A percentile compares a stretch with the other conserved stretches of the same genome.
Conservation (phyloP, 495 filamentous ascomycete species). For the Barbatosphaeria neglecta region DNA sequence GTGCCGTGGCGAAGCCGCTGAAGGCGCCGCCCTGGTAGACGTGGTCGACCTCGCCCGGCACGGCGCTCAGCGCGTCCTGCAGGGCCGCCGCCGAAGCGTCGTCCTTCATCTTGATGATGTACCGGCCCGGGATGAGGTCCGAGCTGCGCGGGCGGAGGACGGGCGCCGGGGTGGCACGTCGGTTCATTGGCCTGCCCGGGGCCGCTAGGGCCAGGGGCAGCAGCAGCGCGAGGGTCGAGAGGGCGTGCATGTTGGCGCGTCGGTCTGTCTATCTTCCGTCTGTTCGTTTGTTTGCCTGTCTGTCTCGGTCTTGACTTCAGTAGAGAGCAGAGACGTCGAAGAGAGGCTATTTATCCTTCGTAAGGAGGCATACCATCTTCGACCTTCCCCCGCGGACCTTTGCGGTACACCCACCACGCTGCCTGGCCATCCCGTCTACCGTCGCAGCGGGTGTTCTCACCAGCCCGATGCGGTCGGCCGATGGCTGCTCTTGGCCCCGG, state of each 20-base stretch:
- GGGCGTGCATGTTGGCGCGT: conserved; percentile 14
- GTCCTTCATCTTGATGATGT: conserved; percentile 46
- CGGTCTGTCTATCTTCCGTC: no score
- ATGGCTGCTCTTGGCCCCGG: no score
- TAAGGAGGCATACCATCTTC: no score
- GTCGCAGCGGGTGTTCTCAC: no score
- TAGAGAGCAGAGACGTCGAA: no score
- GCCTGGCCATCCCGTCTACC: no score
- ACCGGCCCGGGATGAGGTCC: conserved; percentile 34
- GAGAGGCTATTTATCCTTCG: no score
- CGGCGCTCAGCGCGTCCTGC: conserved; percentile 17
- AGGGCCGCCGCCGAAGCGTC: conserved; percentile 20
- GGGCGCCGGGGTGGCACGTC: conserved; percentile 13
- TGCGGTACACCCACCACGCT: no score
- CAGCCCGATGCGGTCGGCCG: no score
- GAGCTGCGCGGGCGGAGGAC: conserved; percentile 22
- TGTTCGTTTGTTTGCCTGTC: no score
- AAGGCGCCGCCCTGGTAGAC: conserved; percentile 29
- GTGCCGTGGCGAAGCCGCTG: conserved; percentile 30
- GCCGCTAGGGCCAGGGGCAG: conserved; percentile 19
- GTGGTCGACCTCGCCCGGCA: conserved; percentile 22
- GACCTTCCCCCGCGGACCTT: no score
- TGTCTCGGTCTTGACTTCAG: no score
- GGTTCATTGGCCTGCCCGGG: conserved; percentile 12
- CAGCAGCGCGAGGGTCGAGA: conserved; percentile 12